Percentiles rank a stretch among this genome's conserved stretches.
phyloP scores from a whole-genome alignment of 2,329 filamentous ascomycete genomes.

The Colletotrichum sidae region DNA sequence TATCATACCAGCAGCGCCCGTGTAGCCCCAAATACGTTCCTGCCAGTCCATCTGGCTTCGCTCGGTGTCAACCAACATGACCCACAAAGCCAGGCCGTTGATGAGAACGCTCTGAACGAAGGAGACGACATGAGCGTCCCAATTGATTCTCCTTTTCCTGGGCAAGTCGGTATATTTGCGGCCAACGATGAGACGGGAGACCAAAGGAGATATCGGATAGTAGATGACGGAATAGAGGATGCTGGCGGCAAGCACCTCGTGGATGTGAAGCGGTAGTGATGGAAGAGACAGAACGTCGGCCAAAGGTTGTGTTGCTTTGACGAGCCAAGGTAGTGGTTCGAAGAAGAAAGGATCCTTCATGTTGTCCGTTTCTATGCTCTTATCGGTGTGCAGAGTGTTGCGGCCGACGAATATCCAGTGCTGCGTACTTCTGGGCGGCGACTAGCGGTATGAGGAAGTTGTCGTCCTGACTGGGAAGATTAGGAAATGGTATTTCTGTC shows the following conservation, averaged over 20 bases:
- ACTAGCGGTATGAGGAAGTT: too few species aligned
- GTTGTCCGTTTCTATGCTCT: background rate
- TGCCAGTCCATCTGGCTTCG: conserved; percentile 73
- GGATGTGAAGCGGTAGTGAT: conserved; percentile 79
- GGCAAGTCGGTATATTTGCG: conserved; percentile 72
- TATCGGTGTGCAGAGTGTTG: too few species aligned
- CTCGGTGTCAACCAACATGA: conserved; percentile 77
- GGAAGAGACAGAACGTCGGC: conserved; percentile 71
- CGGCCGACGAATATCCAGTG: too few species aligned
- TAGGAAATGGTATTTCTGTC: too few species aligned
- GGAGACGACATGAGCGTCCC: conserved; percentile 90
- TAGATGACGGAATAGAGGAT: conserved; percentile 77
- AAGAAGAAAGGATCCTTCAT: conserved; percentile 83
- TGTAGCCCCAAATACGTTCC: conserved; percentile 82
- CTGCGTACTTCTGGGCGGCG: too few species aligned
- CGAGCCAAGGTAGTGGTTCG: conserved; percentile 68
- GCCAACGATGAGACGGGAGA: conserved; percentile 74
- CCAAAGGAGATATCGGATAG: conserved; percentile 72
- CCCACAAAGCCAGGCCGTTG: conserved; percentile 78
- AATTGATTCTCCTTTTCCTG: conserved; percentile 76
- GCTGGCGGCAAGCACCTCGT: conserved; percentile 78
- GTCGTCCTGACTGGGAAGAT: too few species aligned
- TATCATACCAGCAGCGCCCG: conserved; percentile 76
- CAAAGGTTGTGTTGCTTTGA: conserved; percentile 69
- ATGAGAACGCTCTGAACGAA: conserved; percentile 81